phyloP scores from a whole-genome alignment of 164 flowering plant genomes.

The Sedum album region DNA sequence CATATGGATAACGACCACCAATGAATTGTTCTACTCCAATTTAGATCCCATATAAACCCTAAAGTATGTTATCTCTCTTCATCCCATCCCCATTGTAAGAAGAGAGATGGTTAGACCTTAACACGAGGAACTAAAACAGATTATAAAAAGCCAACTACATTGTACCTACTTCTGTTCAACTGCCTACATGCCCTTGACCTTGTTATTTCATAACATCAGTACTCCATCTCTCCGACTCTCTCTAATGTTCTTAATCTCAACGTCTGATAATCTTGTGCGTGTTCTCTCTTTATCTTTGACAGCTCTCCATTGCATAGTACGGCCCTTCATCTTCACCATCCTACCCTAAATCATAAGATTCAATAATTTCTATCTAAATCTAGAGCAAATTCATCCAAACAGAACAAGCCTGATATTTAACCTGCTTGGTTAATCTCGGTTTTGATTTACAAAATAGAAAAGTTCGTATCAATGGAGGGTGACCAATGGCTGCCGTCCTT shows the following conservation, averaged over 20 bases:
- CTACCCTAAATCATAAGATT: conserved; percentile 1
- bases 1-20: not conserved
- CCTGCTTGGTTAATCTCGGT: not conserved
- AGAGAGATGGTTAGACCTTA: not conserved
- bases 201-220: conserved; percentile 1
- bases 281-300: not conserved
- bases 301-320: not conserved
- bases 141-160: conserved; percentile 9
- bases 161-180: conserved; percentile 12
- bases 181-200: conserved; percentile 2
- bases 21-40: too few species aligned
- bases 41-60: too few species aligned
- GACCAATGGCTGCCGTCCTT: conserved; percentile 3
- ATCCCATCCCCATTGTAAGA: too few species aligned
- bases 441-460: not conserved
- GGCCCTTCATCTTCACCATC: not conserved
- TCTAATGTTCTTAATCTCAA: not conserved
- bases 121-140: not conserved
- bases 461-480: not conserved
- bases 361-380: not conserved
- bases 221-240: not conserved
- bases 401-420: not conserved
- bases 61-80: too few species aligned
- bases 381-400: not conserved
- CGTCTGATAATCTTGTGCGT: not conserved